phyloP scores from a whole-genome alignment of 2,329 filamentous ascomycete genomes.

The Podosphaera leucotricha region DNA sequence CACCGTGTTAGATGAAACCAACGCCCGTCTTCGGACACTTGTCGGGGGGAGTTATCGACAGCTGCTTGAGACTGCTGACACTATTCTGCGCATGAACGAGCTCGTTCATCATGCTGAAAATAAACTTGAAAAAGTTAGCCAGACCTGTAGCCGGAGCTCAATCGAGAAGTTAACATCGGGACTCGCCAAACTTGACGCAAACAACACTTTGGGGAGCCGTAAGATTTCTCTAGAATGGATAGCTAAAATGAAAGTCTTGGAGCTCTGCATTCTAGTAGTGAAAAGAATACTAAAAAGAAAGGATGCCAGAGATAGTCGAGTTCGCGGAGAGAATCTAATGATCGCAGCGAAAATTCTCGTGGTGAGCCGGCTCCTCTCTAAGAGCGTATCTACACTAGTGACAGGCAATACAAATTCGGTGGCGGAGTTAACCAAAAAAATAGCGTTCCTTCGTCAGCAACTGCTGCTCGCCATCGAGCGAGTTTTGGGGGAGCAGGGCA shows the following conservation, averaged over 20 bases:
- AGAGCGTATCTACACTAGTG: slow-evolving; percentile 39
- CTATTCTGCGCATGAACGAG: slow-evolving; percentile 71
- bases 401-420: slow-evolving; percentile 16
- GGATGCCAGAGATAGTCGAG: slow-evolving; percentile 11
- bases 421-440: too few species aligned
- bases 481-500: slow-evolving; percentile 30
- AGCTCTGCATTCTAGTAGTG: slow-evolving; percentile 26
- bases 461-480: slow-evolving; percentile 46
- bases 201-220: slow-evolving; percentile 10
- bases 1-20: slow-evolving; percentile 36
- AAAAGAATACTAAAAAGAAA: slow-evolving; percentile 23
- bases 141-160: slow-evolving; percentile 48
- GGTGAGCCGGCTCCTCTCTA: slow-evolving; percentile 50
- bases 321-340: slow-evolving; percentile 20
- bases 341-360: slow-evolving; percentile 49
- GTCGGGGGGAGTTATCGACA: slow-evolving; percentile 58
- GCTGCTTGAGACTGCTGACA: slow-evolving; percentile 73
- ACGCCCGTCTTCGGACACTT: slow-evolving; percentile 35
- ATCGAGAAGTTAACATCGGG: slow-evolving; percentile 42
- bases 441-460: slow-evolving; percentile 36
- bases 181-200: slow-evolving; percentile 23
- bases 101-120: slow-evolving; percentile 55
- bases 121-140: slow-evolving; percentile 47
- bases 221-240: slow-evolving; percentile 10
- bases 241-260: slow-evolving; percentile 26